A percentile compares a stretch with the other conserved stretches of the same genome.
Conservation (phyloP, 2,329 filamentous ascomycete genomes). For the Berkeleyomyces basicola region DNA sequence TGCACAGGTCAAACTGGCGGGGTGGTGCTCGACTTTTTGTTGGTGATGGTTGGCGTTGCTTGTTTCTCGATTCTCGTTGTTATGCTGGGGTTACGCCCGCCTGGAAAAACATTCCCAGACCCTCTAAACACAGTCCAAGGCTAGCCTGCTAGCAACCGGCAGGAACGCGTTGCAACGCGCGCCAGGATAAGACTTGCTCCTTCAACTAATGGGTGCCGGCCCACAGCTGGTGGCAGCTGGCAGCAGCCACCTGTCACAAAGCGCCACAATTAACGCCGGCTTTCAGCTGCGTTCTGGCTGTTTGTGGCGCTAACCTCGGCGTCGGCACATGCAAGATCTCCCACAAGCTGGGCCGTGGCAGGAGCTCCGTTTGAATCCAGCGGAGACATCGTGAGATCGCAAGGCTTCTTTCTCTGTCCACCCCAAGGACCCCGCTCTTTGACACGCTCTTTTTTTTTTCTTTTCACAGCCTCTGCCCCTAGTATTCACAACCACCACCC, state of each 20-base stretch:
- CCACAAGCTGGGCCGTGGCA: not conserved
- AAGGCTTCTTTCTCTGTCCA: not conserved
- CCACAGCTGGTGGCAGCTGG: not conserved
- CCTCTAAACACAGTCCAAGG: not conserved
- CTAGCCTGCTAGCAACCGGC: not conserved
- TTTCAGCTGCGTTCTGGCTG: not conserved
- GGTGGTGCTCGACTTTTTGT: not conserved
- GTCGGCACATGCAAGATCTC: constrained; percentile 11
- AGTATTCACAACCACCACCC: not conserved
- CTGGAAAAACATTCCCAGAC: not conserved
- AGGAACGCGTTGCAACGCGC: constrained; percentile 1
- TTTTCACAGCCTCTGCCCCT: not conserved
- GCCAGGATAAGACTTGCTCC: not conserved
- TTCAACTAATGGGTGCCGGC: not conserved
- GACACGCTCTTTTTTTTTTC: not conserved
- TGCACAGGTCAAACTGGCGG: not conserved
- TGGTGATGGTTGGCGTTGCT: not conserved
- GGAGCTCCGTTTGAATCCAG: not conserved
- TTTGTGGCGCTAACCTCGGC: constrained; percentile 12
- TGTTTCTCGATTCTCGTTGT: not conserved
- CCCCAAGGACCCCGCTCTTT: not conserved
- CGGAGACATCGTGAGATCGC: not conserved
- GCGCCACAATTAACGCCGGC: not conserved
- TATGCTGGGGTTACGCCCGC: not conserved
- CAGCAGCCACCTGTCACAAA: not conserved